These are phyloP conservation scores for Colletotrichum agaves DNA, from an alignment of 2,329 filamentous ascomycete genomes.

Conservation along the genomic window DNA sequence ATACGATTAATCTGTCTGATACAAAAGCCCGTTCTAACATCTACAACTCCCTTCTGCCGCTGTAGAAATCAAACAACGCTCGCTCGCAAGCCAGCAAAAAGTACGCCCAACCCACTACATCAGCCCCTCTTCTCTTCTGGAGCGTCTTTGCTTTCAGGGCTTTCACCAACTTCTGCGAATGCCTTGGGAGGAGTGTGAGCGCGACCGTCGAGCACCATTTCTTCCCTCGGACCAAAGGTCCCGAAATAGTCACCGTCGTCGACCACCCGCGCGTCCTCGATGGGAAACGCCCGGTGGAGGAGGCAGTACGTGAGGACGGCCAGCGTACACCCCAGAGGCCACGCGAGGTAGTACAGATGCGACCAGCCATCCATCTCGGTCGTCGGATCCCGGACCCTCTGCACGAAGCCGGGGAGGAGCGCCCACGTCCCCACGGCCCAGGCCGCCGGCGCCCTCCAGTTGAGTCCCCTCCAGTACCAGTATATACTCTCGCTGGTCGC, in stretches of 20 bases:
- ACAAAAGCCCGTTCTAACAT: no score
- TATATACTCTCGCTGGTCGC: conserved; percentile 38
- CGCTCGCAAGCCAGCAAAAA: not conserved
- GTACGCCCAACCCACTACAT: not conserved
- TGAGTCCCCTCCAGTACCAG: conserved; percentile 41
- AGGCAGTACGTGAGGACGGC: conserved; percentile 38
- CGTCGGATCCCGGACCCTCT: conserved; percentile 37
- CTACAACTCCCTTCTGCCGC: no score
- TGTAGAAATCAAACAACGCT: not conserved
- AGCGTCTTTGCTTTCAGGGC: not conserved
- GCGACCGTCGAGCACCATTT: conserved; percentile 3
- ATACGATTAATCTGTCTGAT: not conserved
- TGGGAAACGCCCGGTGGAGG: conserved; percentile 39
- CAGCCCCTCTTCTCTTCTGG: conserved; percentile 7
- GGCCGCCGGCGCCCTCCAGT: conserved; percentile 39
- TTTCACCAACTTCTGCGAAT: not conserved
- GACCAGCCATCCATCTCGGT: conserved; percentile 42
- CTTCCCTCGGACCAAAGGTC: conserved; percentile 40
- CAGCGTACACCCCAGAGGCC: conserved; percentile 40
- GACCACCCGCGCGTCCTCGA: conserved; percentile 37
- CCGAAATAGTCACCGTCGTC: conserved; percentile 45
- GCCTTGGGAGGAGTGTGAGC: conserved; percentile 1
- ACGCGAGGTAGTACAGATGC: conserved; percentile 44
- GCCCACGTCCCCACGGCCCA: conserved; percentile 40
- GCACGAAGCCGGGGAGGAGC: conserved; percentile 41